phyloP scores from a whole-genome alignment of 208 protist species.

The Sergeia podlipaevii region DNA sequence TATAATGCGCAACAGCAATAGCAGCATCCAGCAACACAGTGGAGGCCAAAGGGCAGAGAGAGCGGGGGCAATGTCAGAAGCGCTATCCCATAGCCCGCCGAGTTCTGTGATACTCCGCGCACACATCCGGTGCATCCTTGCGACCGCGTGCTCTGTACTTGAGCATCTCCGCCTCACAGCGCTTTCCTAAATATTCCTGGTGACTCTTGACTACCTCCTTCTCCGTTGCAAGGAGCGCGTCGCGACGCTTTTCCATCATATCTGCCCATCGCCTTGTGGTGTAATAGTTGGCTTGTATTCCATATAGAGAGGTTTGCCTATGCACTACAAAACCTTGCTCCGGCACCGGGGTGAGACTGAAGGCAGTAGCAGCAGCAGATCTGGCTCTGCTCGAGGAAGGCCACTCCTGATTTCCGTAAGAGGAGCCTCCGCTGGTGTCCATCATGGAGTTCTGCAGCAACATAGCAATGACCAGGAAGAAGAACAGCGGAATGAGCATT shows the following conservation, averaged over 20 bases:
- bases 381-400: neutral
- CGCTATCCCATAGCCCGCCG: slow-evolving; percentile 30
- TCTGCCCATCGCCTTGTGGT: slow-evolving; percentile 45
- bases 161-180: slow-evolving; percentile 80
- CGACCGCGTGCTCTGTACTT: slow-evolving; percentile 49
- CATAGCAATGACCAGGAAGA: slow-evolving; percentile 74
- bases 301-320: slow-evolving; percentile 51
- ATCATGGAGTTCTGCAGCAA: slow-evolving; percentile 62
- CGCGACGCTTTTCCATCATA: slow-evolving; percentile 39
- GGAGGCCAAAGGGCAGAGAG: too few relatives aligned
- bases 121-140: slow-evolving; percentile 61
- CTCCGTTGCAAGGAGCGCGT: slow-evolving; percentile 38
- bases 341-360: slow-evolving; percentile 65
- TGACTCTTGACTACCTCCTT: slow-evolving; percentile 63
- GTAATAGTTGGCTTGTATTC: slow-evolving; percentile 66
- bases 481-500: slow-evolving; percentile 57
- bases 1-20: slow-evolving; percentile 9
- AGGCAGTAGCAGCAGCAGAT: slow-evolving; percentile 12
- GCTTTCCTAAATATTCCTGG: slow-evolving; percentile 56
- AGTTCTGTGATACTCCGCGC: slow-evolving; percentile 48
- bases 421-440: too few relatives aligned
- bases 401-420: slow-evolving; percentile 1
- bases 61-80: too few relatives aligned
- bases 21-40: too few relatives aligned
- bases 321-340: slow-evolving; percentile 38